Evolutionary conservation across 192 early-diverging fungal species (phyloP), one percentile per base, ranked within the genome.

Genomic region (Coemansia sp.): DNA sequence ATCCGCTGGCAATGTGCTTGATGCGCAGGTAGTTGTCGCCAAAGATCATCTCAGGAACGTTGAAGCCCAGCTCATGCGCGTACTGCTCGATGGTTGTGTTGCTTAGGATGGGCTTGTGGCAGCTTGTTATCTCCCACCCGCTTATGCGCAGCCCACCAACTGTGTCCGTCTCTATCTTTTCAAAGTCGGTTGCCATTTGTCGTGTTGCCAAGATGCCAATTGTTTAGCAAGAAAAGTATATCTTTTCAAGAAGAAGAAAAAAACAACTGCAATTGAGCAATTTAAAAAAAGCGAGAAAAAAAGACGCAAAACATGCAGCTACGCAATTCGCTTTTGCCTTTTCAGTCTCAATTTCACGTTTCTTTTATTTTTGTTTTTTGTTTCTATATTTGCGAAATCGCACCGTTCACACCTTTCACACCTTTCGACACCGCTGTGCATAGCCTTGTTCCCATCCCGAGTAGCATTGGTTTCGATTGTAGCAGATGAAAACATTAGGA

Each of bases 21-120:
- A 93, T 61, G 6, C 65, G 74, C 26, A 98, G 78, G 63, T 81
- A 82, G 81, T 94, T 95, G 83, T 90, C 87, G 49, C 95, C 95
- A 87, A 96, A 98, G 33, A 95, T 90, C 96, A 98, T 98, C 80
- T 98, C 96, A 30, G 96, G 96, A 16, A 91, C 85, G 34, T 91
- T 91, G 49, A 96, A 86, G 7, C 84, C 84, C 53, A 89, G 68
- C 25, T 86, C 75, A 39, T 83, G 71, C 35, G 72, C 56, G 52
- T 69, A 86, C 81, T 66, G 46, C 34, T 87, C 87, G 61, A 89
- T 79, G 40, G 85, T 77, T 7, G 58, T 61, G 49, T 85, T 66
- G 74, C 84, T 88, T 60, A 77, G 83, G 21, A 89, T 89, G n/a
- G 87, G 84, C 43, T 60, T 75, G 52, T 86, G 87, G 58, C 75